phyloP scores from a whole-genome alignment of 345 rosid species.

The Acer campestre region DNA sequence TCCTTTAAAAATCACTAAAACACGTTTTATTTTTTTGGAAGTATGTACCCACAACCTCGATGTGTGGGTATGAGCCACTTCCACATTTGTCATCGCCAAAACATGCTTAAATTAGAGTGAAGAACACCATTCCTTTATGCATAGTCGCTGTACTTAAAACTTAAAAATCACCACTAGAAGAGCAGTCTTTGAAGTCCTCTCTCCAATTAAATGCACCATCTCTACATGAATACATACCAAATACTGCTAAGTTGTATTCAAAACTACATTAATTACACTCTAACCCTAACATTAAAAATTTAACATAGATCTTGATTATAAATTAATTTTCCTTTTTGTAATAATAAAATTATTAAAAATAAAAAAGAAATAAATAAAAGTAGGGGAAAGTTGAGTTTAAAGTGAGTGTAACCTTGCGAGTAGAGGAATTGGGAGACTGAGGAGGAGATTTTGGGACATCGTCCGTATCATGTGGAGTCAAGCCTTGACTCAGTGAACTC shows the following conservation, averaged over 20 bases:
- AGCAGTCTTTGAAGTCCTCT: too few relatives aligned
- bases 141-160: too few relatives aligned
- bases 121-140: neutral
- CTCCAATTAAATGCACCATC: neutral
- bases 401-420: conserved; percentile 58
- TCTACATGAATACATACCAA: neutral
- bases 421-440: conserved; percentile 69
- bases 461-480: conserved; percentile 55
- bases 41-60: too few relatives aligned
- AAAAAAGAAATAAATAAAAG: neutral
- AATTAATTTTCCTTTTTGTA: neutral
- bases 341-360: neutral
- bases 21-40: too few relatives aligned
- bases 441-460: conserved; percentile 66
- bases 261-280: neutral
- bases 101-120: neutral
- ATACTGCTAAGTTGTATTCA: neutral
- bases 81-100: too few relatives aligned
- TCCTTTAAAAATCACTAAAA: neutral
- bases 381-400: neutral
- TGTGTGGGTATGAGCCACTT: too few relatives aligned
- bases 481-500: conserved; percentile 58
- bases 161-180: too few relatives aligned
- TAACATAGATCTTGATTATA: too few relatives aligned
- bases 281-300: neutral